Conservation (phyloP, 2,329 filamentous ascomycete genomes). For the Cryphonectria radicalis region DNA sequence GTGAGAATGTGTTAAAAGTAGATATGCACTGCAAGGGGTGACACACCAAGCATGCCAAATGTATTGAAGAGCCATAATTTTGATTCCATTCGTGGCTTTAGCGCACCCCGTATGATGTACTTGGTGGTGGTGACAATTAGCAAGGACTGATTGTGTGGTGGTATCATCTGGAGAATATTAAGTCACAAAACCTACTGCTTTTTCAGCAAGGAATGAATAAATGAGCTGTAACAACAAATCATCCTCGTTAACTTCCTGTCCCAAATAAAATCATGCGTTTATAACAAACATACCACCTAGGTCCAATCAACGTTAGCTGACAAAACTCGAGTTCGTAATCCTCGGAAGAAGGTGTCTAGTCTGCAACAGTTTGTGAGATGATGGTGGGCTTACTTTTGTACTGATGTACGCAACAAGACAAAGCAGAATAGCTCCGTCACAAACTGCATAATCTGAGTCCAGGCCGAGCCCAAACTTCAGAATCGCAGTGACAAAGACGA, state of each 20-base stretch:
- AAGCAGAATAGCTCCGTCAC: conserved; percentile 62
- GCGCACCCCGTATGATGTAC: conserved; percentile 59
- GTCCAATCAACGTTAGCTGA: background rate
- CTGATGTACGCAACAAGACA: conserved; percentile 66
- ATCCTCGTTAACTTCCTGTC: background rate
- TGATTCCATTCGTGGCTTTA: conserved; percentile 57
- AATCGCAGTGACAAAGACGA: conserved; percentile 61
- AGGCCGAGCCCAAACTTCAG: conserved; percentile 62
- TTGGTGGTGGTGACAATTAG: conserved; percentile 34
- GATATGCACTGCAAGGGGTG: background rate
- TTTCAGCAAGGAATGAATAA: conserved; percentile 69
- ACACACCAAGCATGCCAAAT: conserved; percentile 56
- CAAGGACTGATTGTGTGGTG: too few relatives aligned
- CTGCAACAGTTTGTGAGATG: background rate
- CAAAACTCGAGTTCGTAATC: background rate
- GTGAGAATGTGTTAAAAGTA: conserved; percentile 33
- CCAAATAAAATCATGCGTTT: too few relatives aligned
- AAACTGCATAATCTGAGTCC: conserved; percentile 52
- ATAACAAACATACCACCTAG: conserved; percentile 9
- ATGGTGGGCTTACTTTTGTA: conserved; percentile 55
- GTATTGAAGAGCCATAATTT: conserved; percentile 33
- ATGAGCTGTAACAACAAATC: conserved; percentile 48
- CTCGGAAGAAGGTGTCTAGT: conserved; percentile 24
- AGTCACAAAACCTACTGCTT: conserved; percentile 51
- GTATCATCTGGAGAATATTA: background rate